Evolutionary conservation across 2,329 filamentous ascomycete species (phyloP), one percentile per base, ranked within the genome.

Genomic region (Trichophyton verrucosum): DNA sequence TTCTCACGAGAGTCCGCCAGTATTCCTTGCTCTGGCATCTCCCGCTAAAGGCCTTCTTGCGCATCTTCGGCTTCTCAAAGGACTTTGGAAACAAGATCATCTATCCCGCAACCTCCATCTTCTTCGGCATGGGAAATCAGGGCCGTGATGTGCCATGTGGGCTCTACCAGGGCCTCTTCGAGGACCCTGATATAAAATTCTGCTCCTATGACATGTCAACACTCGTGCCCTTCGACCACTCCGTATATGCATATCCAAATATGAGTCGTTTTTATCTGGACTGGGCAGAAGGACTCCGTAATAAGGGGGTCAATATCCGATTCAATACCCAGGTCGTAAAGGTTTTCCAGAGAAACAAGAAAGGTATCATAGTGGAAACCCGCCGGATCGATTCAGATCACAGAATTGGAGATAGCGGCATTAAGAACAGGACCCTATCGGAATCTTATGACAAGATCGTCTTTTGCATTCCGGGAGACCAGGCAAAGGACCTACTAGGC

Each of bases 111-210:
- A 81, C 89, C 36, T 87, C 87, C 0, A 75, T 90, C 1, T 89
- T 91, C 68, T 76, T 90, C 0, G 87, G 87, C 0, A 89, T 87
- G 0, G 86, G 87, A 1, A 90, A 90, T 65, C 85, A 88, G 66
- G 87, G 86, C 0, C 82, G 86, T 0, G 83, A 88, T 64, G 86
- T 90, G 0, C 83, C 86, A 0, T 82, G 80, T 47, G 85, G 86
- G 24, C 84, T 90, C 38, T 76, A 90, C 3, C 82, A 85, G 68
- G 73, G 82, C 3, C 70, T 86, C 0, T 84, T 83, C 58, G 75
- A 82, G 61, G 80, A 82, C 61, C 80, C 81, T 0, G 81, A 81
- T 60, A 81, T 82, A 77, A 80, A 80, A 63, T 74, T 85, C 7
- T 85, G 82, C 82, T 74, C 81, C 30, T 84, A 83, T 64, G 81